Percentiles rank a stretch among this genome's conserved stretches.
These are phyloP conservation scores for Rhizophagus prolifer DNA, from an alignment of 192 early-diverging fungal genomes.

Conservation along the genomic window DNA sequence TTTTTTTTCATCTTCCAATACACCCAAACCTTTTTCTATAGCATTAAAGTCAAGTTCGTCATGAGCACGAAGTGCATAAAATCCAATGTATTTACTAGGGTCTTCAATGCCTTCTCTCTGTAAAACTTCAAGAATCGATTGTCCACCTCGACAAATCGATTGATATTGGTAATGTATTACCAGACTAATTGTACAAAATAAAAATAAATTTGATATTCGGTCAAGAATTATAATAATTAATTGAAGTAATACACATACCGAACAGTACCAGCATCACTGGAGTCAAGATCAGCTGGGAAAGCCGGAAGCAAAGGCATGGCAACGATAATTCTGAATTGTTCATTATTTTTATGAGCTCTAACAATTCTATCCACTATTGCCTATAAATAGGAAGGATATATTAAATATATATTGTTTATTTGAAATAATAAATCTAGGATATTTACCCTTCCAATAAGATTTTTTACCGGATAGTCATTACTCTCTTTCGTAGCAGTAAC, in stretches of 20 bases:
- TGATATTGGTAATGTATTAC: slow-evolving; percentile 84
- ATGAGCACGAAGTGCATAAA: slow-evolving; percentile 77
- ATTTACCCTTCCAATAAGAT: slow-evolving; percentile 65
- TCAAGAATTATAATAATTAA: not conserved
- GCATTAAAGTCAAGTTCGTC: slow-evolving; percentile 60
- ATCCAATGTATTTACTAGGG: slow-evolving; percentile 68
- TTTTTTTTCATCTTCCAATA: not conserved
- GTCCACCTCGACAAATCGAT: slow-evolving; percentile 75
- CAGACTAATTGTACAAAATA: slow-evolving; percentile 39
- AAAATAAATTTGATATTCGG: not conserved
- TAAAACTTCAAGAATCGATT: slow-evolving; percentile 66
- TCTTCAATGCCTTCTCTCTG: slow-evolving; percentile 51
- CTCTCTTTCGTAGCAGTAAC: slow-evolving; percentile 51
- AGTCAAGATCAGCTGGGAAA: slow-evolving; percentile 80
- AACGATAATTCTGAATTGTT: slow-evolving; percentile 79
- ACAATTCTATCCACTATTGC: slow-evolving; percentile 78
- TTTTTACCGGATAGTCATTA: slow-evolving; percentile 63
- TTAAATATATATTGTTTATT: not conserved
- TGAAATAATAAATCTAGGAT: not conserved
- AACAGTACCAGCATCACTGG: slow-evolving; percentile 71
- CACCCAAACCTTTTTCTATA: slow-evolving; percentile 18
- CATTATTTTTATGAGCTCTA: slow-evolving; percentile 60
- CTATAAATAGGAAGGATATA: not conserved
- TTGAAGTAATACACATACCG: slow-evolving; percentile 40
- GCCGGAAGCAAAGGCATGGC: slow-evolving; percentile 87